Base-by-base conservation (phyloP, 2,329 filamentous ascomycete genomes). In the Cladosporium oxysporum region DNA sequence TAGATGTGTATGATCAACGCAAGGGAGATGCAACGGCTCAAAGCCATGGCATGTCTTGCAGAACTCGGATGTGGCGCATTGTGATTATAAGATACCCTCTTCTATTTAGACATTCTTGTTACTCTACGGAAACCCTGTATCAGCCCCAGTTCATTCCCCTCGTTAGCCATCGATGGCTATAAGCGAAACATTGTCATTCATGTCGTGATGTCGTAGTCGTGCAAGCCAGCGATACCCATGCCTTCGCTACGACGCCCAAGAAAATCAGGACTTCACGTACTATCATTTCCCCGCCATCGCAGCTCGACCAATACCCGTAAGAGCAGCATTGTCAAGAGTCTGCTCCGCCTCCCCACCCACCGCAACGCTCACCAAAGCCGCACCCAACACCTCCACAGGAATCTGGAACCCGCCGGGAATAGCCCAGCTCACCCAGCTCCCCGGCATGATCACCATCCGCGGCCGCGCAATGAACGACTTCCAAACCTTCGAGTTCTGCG, bases 381-480 rank as follows among this genome's bases (percentile, higher is more conserved):
- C 67, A 7, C 64, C 72, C 55, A 75, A 62, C 49, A 69, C 66
- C 37, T 67, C 66, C 6, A 70, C 69, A 11, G 63, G 64, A 44
- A 74, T 70, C 52, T 68, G 68, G n/a, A 58, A 66, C 11, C 62
- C 64, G 37, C 52, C 33, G 12, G 68, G 53, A 14, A 71, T 21
- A 21, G 64, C 41, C 35, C 49, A 55, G 18, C 67, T 58, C 8
- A 70, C 55, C 23, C 68, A 63, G 29, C 69, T 67, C 0, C 66
- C 68, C 12, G 64, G 59, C 21, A 67, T 68, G 3, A 65, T 29
- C 50, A 74, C 72, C 28, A 67, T 53, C n/a, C 60, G 61, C 23
- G 75, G 74, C 47, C 71, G 66, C 16, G 67, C 69, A 49, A 77
- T 67, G 31, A 69, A 71, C 10, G 69, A 67, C 62, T 75, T 69